phyloP scores from a whole-genome alignment of 139 green algal genomes.

The Eudorina sp. region DNA sequence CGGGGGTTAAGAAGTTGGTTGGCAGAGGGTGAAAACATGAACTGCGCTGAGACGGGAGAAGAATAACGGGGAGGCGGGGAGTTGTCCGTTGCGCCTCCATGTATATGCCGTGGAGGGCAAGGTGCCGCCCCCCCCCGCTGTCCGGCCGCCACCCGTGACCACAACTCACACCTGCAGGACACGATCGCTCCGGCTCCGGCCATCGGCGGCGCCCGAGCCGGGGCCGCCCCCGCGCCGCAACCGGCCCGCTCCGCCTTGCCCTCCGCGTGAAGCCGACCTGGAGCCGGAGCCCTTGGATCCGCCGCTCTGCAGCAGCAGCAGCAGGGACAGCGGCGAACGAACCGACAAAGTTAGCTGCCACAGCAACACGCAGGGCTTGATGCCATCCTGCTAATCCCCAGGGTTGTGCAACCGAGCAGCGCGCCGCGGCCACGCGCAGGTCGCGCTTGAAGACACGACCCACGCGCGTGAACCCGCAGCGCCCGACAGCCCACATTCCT shows the following conservation, averaged over 20 bases:
- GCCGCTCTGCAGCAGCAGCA: neutral
- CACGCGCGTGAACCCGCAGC: too few species aligned
- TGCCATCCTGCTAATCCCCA: too few species aligned
- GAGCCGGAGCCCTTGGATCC: neutral
- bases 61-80: too few species aligned
- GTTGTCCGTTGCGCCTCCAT: too few species aligned
- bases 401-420: too few species aligned
- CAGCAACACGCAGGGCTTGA: too few species aligned
- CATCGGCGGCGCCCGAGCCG: neutral
- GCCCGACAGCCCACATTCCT: neutral
- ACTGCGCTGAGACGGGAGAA: neutral
- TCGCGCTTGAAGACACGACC: too few species aligned
- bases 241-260: neutral
- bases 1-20: neutral
- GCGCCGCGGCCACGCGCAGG: too few species aligned
- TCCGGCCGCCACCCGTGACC: neutral
- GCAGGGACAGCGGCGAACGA: neutral
- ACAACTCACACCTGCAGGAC: neutral
- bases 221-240: neutral
- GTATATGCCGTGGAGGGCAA: too few species aligned
- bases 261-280: neutral
- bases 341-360: too few species aligned
- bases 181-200: neutral
- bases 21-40: neutral
- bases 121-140: neutral